A percentile compares a stretch with the other conserved stretches of the same genome.
Evolutionary conservation across 768 basidiomycete genomes (phyloP).

Genomic region (Pleurotus eryngii): DNA sequence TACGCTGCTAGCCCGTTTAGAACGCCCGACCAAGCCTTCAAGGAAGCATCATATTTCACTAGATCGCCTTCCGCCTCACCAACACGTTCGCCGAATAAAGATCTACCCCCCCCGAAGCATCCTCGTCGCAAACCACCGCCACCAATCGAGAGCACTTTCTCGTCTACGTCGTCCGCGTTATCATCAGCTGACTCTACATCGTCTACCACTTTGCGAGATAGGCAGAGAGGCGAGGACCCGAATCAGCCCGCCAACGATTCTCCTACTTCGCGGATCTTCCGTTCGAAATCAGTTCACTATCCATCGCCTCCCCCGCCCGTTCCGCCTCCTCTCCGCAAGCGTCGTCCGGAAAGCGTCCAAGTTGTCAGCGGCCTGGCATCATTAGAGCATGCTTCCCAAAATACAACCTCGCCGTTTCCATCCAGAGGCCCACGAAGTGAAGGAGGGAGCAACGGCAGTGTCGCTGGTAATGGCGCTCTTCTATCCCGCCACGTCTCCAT

Average conservation of each 20-base stretch:
- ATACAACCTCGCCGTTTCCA: neutral
- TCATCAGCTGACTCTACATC: conserved; percentile 6
- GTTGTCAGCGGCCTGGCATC: conserved; percentile 26
- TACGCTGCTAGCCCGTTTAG: conserved; percentile 14
- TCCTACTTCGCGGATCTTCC: conserved; percentile 37
- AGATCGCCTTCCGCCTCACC: neutral
- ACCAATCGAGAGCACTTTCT: conserved; percentile 10
- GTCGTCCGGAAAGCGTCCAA: conserved; percentile 65
- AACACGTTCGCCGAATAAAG: neutral
- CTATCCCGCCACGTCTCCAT: conserved; percentile 3
- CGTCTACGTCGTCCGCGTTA: conserved; percentile 2
- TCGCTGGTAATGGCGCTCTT: neutral
- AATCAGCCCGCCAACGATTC: conserved; percentile 16
- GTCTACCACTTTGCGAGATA: conserved; percentile 9
- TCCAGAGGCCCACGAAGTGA: neutral
- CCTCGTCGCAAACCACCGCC: conserved; percentile 10
- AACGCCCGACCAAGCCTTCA: conserved; percentile 8
- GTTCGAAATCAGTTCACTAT: conserved; percentile 57
- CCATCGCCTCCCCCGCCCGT: conserved; percentile 28
- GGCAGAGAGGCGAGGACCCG: conserved; percentile 13
- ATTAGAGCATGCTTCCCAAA: neutral
- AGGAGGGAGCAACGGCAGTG: neutral
- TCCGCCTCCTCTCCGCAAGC: conserved; percentile 37
- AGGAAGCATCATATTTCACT: neutral
- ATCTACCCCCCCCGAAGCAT: conserved; percentile 13